Conservation (phyloP, 139 green algal genomes). For the Closterium sp. region DNA sequence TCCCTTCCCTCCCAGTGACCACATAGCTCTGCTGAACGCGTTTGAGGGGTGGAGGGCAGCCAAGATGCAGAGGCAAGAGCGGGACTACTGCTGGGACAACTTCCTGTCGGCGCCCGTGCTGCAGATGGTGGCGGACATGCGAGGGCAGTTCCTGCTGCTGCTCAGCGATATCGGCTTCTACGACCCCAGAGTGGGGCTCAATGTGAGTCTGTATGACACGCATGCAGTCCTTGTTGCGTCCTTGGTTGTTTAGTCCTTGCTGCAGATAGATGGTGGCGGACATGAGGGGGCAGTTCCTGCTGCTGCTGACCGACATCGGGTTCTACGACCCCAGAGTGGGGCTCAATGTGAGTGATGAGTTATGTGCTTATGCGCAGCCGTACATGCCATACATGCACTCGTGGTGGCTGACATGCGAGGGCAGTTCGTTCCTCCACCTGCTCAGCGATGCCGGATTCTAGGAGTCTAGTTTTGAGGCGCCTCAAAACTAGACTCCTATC, state of each 20-base stretch:
- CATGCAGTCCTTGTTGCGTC: background rate
- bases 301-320: background rate
- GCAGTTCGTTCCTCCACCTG: background rate
- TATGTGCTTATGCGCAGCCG: too few relatives aligned
- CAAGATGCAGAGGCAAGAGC: background rate
- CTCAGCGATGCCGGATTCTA: background rate
- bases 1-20: slow-evolving; percentile 17
- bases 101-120: background rate
- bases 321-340: slow-evolving; percentile 6
- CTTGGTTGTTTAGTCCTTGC: background rate
- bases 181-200: background rate
- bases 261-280: background rate
- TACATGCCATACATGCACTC: background rate
- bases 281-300: slow-evolving; percentile 1
- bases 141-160: background rate
- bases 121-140: background rate
- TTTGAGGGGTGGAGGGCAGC: slow-evolving; percentile 43
- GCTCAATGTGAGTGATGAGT: background rate
- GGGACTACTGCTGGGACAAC: slow-evolving; percentile 30
- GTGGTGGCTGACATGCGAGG: background rate
- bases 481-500: too few relatives aligned
- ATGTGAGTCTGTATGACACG: background rate
- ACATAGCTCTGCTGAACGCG: slow-evolving; percentile 39
- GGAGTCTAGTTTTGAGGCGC: too few relatives aligned
- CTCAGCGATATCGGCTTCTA: background rate